phyloP scores from a whole-genome alignment of 345 rosid species.

The Salix exigua region DNA sequence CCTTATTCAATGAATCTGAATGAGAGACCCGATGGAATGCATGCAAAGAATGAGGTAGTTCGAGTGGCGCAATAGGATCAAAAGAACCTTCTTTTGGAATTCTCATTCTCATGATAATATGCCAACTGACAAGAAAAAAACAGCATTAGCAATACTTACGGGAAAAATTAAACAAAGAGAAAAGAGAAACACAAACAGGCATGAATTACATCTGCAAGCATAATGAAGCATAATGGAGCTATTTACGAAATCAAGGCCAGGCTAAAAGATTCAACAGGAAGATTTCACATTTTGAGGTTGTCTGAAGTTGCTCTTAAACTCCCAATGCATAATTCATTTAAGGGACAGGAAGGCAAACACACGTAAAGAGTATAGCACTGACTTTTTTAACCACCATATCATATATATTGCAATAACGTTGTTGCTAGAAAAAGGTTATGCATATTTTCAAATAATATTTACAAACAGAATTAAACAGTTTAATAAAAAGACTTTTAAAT shows the following conservation, averaged over 20 bases:
- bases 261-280: background rate
- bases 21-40: conserved; percentile 60
- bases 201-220: background rate
- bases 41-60: conserved; percentile 71
- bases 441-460: background rate
- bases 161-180: background rate
- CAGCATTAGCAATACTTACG: background rate
- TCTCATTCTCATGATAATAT: conserved; percentile 58
- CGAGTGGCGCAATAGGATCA: conserved; percentile 67
- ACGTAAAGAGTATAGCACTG: background rate
- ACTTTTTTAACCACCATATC: background rate
- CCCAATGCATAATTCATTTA: background rate
- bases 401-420: background rate
- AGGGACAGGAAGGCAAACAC: background rate
- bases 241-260: background rate
- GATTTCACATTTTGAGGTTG: background rate
- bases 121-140: conserved; percentile 49
- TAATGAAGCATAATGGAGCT: background rate
- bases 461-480: background rate
- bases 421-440: background rate
- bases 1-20: conserved; percentile 42
- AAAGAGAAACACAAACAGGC: background rate
- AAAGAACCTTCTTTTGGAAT: conserved; percentile 48
- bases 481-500: background rate
- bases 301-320: background rate